Base-by-base conservation (phyloP, 805 yeast genomes). In the Saccharomycopsis vini region DNA sequence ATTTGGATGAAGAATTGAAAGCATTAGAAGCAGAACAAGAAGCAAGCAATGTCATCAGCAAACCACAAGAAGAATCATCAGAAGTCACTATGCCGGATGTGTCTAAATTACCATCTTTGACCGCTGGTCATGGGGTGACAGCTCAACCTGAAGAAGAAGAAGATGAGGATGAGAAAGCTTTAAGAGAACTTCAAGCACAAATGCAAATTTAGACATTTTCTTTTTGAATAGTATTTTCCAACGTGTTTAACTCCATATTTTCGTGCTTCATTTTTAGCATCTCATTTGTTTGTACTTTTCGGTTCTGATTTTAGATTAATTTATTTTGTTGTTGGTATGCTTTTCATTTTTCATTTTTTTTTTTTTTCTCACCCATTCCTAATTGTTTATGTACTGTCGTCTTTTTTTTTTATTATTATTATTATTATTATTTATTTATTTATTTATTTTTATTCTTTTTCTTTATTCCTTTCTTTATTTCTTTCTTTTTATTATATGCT, bases 1-100 rank as follows among this genome's bases (percentile, higher is more conserved):
- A 92, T 63, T 76, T 90, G 59, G 92, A 89, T 55, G 96, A 89
- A 54, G 98, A 92, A 63, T 75, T 92, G 61, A 95, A 86, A 46
- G 83, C 79, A 44, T 69, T 88, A 55, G 87, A 88, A 62, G 88
- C 83, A 62, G 95, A 87, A 63, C 83, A 79, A 46, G 72, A 70
- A 58, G 63, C 77, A 68, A 40, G 47, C 9, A 52, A 52, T 21
- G 34, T 45, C n/a, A 19, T 3, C 9, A 40, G 37, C 22, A 49
- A 37, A n/a, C 48, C 49, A 28, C 20, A 28, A 39, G 21, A 39
- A 31, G 46, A 34, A 35, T 23, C 41, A 43, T 40, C 52, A 5
- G 56, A 58, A 10, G 63, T 61, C 6, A 51, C 55, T 31, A 51
- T 75, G 51, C 81, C 81, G 10, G 70, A 66, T 52, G 78, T 68